Base-by-base conservation (phyloP, 805 yeast genomes). In the Barnettozyma vustinii region DNA sequence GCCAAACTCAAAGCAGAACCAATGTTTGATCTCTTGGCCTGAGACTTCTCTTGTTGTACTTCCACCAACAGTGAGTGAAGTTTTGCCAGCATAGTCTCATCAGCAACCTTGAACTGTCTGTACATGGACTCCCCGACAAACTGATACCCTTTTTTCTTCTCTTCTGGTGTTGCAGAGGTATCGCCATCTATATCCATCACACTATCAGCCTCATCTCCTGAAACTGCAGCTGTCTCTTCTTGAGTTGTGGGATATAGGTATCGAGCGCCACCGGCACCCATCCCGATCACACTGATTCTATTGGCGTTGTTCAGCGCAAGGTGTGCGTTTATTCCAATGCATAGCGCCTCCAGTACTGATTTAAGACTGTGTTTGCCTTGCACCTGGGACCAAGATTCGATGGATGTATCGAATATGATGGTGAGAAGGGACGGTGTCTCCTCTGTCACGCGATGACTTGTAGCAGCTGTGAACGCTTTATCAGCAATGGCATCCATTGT, bases 271-370 rank as follows among this genome's bases (percentile, higher is more conserved):
- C 69, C 66, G 1, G 88, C 77, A 55, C 88, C 85, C 19, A 88
- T 83, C 1, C 88, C 85, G 37, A 91, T 77, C 15, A 92, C 79
- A 2, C 94, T 85, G 9, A 92, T 95, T 59, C 79, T 79, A 64
- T 94, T 94, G 35, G 90, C 80, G 56, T 86, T 87, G 65, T 87
- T 87, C 45, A 88, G 73, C 0, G 98, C 83, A 42, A 94, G 64
- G 64, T 94, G 99, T 1, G 96, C 90, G 64, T 94, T 94, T 45
- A 91, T 64, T 59, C 85, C 82, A 21, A 94, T 89, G 30, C 89
- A 66, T 9, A 91, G 60, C 2, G 91, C 72, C 53, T 84, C 76
- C 7, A 85, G 65, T 8, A 40, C 80, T 60, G n/a, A 76, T 60
- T 42, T 67, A 49, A 51, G 61, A 57, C 46, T 60, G 48, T 33